A percentile compares a stretch with the other conserved stretches of the same genome.
These are phyloP conservation scores for Colletotrichum orbiculare DNA, from an alignment of 2,329 filamentous ascomycete species.

Conservation along the genomic window DNA sequence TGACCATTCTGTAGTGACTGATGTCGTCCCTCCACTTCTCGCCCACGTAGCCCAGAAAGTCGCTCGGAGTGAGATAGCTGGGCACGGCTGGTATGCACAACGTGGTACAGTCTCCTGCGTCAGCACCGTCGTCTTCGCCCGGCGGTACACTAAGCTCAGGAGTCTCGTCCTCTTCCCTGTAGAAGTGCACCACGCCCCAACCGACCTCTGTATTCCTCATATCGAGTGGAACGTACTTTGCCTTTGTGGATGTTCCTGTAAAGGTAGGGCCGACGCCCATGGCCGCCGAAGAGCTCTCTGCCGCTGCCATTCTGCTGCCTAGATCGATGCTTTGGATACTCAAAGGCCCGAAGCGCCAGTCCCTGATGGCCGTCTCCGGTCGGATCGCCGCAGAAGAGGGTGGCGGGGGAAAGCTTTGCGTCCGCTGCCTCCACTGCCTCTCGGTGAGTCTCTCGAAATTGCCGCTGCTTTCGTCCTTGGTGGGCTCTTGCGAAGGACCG, in stretches of 20 bases:
- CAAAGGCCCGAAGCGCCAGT: constrained; percentile 87
- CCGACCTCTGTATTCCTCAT: constrained; percentile 81
- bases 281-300: constrained; percentile 59
- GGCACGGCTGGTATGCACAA: constrained; percentile 95
- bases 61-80: constrained; percentile 89
- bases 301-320: constrained; percentile 47
- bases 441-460: constrained; percentile 53
- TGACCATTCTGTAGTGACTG: constrained; percentile 93
- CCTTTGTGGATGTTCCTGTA: constrained; percentile 83
- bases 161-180: constrained; percentile 84
- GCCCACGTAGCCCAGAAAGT: constrained; percentile 91
- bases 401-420: constrained; percentile 55
- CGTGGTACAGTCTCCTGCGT: constrained; percentile 80
- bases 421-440: constrained; percentile 53
- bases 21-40: constrained; percentile 87
- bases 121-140: constrained; percentile 43
- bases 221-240: constrained; percentile 77
- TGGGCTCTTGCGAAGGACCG: constrained; percentile 52
- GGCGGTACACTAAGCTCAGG: constrained; percentile 58
- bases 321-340: constrained; percentile 86
- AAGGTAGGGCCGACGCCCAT: constrained; percentile 65
- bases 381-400: constrained; percentile 56
- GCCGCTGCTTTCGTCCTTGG: constrained; percentile 43
- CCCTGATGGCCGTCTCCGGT: constrained; percentile 63
- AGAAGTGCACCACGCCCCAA: constrained; percentile 95